phyloP scores from a whole-genome alignment of 2,329 filamentous ascomycete genomes.

The Colletotrichum navitas region DNA sequence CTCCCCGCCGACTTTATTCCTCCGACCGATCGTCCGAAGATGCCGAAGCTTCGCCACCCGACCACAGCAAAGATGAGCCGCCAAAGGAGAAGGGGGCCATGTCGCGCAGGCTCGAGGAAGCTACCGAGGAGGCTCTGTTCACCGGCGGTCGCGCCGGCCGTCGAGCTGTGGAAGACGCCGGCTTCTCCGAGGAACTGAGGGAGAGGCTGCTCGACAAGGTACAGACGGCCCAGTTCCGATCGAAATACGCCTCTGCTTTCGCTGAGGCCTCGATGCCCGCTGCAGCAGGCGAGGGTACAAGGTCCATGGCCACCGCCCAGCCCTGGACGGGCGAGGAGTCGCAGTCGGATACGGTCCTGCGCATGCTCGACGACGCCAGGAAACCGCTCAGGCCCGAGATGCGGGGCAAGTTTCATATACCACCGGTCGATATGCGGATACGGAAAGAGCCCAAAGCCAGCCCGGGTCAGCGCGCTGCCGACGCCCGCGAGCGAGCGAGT shows the following conservation, averaged over 20 bases:
- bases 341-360: constrained; percentile 79
- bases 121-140: constrained; percentile 72
- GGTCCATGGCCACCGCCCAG: constrained; percentile 74
- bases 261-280: constrained; percentile 62
- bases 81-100: constrained; percentile 57
- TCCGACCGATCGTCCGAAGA: constrained; percentile 29
- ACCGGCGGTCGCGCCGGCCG: constrained; percentile 71
- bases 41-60: background rate
- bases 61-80: constrained; percentile 1
- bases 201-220: constrained; percentile 68
- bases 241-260: constrained; percentile 63
- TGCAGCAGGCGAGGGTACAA: constrained; percentile 76
- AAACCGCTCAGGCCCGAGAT: constrained; percentile 72
- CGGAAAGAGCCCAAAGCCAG: constrained; percentile 54
- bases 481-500: constrained; percentile 69
- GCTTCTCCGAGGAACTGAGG: constrained; percentile 74
- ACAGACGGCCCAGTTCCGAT: constrained; percentile 66
- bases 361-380: constrained; percentile 86
- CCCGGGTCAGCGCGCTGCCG: constrained; percentile 62
- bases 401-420: constrained; percentile 60
- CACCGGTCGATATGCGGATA: constrained; percentile 67
- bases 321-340: constrained; percentile 86
- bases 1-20: constrained; percentile 25
- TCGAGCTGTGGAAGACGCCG: constrained; percentile 70
- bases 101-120: constrained; percentile 69